These are phyloP conservation scores for Penicillium canescens DNA, from an alignment of 495 filamentous ascomycete species.

Conservation along the genomic window DNA sequence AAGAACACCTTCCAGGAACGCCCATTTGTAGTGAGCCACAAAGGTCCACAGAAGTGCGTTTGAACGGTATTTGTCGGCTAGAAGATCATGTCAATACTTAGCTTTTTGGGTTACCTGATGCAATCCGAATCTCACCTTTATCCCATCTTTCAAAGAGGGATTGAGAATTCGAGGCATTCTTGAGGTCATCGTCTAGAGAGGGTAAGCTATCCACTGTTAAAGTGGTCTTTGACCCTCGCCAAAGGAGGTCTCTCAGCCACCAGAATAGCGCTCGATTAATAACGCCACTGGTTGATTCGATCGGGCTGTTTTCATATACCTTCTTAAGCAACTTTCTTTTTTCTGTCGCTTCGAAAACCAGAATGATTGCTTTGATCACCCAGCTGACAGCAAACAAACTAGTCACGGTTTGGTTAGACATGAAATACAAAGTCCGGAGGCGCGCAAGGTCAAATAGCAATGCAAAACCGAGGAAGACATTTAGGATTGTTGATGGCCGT, in stretches of 20 bases:
- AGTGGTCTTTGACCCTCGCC: slow-evolving; percentile 39
- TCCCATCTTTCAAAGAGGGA: slow-evolving; percentile 39
- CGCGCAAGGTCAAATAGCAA: slow-evolving; percentile 19
- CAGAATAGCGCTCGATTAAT: slow-evolving; percentile 50
- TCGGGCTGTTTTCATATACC: slow-evolving; percentile 36
- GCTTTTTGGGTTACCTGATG: not conserved
- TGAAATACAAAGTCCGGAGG: slow-evolving; percentile 18
- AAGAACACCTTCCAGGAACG: slow-evolving; percentile 40
- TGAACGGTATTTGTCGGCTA: slow-evolving; percentile 27
- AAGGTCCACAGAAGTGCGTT: slow-evolving; percentile 39
- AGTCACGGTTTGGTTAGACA: slow-evolving; percentile 10
- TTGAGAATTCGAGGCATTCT: slow-evolving; percentile 29
- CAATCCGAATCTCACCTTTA: slow-evolving; percentile 13
- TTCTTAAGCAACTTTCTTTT: slow-evolving; percentile 46
- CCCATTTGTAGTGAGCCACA: slow-evolving; percentile 34
- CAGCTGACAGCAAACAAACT: slow-evolving; percentile 19
- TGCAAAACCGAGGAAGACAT: slow-evolving; percentile 11
- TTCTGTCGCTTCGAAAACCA: slow-evolving; percentile 51
- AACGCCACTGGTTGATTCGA: slow-evolving; percentile 53
- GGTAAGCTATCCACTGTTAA: slow-evolving; percentile 44
- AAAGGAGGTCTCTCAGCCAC: slow-evolving; percentile 56
- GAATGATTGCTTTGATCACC: slow-evolving; percentile 39
- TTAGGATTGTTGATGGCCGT: slow-evolving; percentile 19
- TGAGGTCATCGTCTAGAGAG: slow-evolving; percentile 38
- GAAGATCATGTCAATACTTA: not conserved